Conservation (phyloP, 2,329 filamentous ascomycete genomes). For the Emergomyces pasteurianus region DNA sequence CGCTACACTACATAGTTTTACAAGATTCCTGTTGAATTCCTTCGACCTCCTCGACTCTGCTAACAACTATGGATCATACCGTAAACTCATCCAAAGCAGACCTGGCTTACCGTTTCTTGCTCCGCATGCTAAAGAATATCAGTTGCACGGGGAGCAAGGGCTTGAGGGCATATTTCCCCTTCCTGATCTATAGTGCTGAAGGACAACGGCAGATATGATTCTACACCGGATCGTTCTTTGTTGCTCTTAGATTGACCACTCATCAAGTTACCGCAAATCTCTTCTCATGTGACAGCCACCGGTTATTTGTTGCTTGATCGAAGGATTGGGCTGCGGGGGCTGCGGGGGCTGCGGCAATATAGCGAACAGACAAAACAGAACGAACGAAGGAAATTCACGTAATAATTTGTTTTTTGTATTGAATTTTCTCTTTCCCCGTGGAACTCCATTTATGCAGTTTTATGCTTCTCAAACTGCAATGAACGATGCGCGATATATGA, state of each 20-base stretch:
- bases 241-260: not conserved
- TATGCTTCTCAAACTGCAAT: not conserved
- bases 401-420: not conserved
- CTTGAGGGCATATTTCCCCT: conserved; percentile 10
- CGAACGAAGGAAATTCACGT: not conserved
- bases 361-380: not conserved
- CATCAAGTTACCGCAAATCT: not conserved
- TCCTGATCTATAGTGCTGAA: conserved; percentile 4
- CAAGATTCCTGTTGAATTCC: conserved; percentile 6
- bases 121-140: conserved; percentile 25
- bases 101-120: conserved; percentile 29
- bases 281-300: not conserved
- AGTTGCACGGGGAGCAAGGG: conserved; percentile 3
- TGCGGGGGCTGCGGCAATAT: not conserved
- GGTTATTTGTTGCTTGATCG: not conserved
- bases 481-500: not conserved
- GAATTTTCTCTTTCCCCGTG: not conserved
- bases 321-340: not conserved
- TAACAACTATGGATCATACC: conserved; percentile 26
- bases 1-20: not conserved
- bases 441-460: not conserved
- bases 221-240: not conserved
- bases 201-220: not conserved
- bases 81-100: conserved; percentile 19
- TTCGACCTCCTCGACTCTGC: conserved; percentile 18